These are phyloP conservation scores for Solanum arcanum DNA, from an alignment of 257 asterid genomes.

Conservation along the genomic window DNA sequence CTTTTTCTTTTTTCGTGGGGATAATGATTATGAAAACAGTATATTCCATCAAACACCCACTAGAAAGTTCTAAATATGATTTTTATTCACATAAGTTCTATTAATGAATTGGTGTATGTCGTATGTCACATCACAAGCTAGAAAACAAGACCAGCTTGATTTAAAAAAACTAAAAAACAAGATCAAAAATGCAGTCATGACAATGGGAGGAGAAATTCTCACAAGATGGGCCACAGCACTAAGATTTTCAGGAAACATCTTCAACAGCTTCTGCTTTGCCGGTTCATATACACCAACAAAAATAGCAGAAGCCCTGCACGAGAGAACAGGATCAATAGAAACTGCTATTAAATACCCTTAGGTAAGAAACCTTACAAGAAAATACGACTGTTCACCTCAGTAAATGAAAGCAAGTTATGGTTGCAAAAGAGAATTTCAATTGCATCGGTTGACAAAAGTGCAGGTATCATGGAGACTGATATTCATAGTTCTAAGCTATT, in stretches of 20 bases:
- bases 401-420: neutral
- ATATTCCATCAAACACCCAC: neutral
- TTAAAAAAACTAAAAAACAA: neutral
- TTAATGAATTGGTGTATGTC: neutral
- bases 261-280: slow-evolving; percentile 71
- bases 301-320: slow-evolving; percentile 85
- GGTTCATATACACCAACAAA: slow-evolving; percentile 98
- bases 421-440: neutral
- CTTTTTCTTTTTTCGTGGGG: neutral
- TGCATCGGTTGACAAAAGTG: neutral
- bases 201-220: slow-evolving; percentile 18
- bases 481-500: neutral
- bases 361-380: neutral
- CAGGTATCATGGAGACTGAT: neutral
- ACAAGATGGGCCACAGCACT: slow-evolving; percentile 97
- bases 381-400: neutral
- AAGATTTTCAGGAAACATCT: slow-evolving; percentile 67
- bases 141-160: neutral
- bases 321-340: slow-evolving; percentile 3
- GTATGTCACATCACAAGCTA: neutral
- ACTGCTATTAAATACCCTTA: neutral
- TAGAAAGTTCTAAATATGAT: neutral
- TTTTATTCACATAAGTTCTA: neutral
- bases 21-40: neutral
- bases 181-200: neutral